Conservation (phyloP, 106 monocot species). For the Phalaenopsis equestris region DNA sequence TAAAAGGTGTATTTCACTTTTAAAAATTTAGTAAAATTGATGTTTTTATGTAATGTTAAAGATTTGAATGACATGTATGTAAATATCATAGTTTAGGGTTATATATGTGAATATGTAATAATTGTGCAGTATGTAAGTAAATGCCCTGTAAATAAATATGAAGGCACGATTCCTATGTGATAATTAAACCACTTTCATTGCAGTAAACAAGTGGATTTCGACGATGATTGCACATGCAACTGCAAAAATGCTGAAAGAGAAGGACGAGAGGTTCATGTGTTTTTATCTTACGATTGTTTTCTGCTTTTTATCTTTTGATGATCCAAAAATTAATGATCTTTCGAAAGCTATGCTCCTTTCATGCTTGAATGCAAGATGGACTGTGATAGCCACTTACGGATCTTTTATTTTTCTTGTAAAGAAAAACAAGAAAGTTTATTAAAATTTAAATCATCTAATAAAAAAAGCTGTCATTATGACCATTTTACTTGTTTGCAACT, state of each 20-base stretch:
- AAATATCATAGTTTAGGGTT: too few relatives aligned
- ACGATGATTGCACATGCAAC: slow-evolving; percentile 83
- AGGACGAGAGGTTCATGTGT: slow-evolving; percentile 77
- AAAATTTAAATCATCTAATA: not conserved
- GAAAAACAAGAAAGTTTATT: not conserved
- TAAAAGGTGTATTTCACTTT: too few relatives aligned
- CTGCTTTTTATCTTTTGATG: not conserved
- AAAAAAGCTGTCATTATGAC: not conserved
- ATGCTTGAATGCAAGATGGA: not conserved
- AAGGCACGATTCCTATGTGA: not conserved
- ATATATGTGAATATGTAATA: too few relatives aligned
- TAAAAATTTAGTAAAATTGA: too few relatives aligned
- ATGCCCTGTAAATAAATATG: not conserved
- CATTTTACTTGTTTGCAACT: not conserved
- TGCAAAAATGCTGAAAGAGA: slow-evolving; percentile 88
- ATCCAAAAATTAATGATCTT: not conserved
- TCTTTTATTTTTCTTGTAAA: not conserved
- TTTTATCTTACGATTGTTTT: not conserved
- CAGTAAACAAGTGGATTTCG: slow-evolving; percentile 99
- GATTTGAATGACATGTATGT: too few relatives aligned
- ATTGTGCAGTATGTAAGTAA: too few relatives aligned
- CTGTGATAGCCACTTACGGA: not conserved
- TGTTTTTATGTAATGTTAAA: too few relatives aligned
- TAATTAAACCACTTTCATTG: slow-evolving; percentile 14
- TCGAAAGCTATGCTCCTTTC: not conserved